phyloP scores from a whole-genome alignment of 805 yeast genomes.

The Kazachstania martiniae region DNA sequence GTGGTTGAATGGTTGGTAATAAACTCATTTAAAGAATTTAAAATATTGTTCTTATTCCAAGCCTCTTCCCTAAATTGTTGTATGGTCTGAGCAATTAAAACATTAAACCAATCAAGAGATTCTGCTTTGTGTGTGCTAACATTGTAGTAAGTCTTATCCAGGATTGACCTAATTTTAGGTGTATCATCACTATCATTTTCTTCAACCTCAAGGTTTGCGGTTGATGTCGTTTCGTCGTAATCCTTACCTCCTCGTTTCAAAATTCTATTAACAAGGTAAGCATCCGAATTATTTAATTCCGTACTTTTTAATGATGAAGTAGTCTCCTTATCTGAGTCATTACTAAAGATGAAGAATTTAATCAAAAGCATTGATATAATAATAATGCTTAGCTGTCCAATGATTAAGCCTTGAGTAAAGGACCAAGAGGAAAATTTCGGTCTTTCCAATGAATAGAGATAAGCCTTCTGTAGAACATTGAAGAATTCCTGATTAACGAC shows the following conservation, averaged over 20 bases:
- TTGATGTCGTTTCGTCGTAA: background rate
- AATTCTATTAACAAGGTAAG: no score
- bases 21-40: conserved; percentile 63
- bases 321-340: conserved; percentile 13
- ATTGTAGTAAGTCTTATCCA: conserved; percentile 88
- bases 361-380: conserved; percentile 52
- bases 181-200: conserved; percentile 17
- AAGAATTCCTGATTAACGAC: no score
- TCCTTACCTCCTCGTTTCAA: conserved; percentile 24
- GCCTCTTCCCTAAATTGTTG: conserved; percentile 88
- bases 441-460: no score
- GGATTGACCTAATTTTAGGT: conserved; percentile 36
- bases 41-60: conserved; percentile 67
- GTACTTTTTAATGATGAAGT: no score
- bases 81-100: conserved; percentile 81
- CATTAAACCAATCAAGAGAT: conserved; percentile 95
- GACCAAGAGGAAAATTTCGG: conserved; percentile 42
- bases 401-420: conserved; percentile 64
- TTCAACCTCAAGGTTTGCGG: conserved; percentile 8
- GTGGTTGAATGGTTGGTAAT: conserved; percentile 33
- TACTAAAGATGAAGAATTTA: conserved; percentile 69
- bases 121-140: conserved; percentile 82
- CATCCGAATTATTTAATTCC: no score
- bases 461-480: no score
- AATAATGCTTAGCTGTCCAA: conserved; percentile 68